A percentile compares a stretch with the other conserved stretches of the same genome.
phyloP scores from a whole-genome alignment of 108 stramenopile genomes.

The Fistulifera pelliculosa region DNA sequence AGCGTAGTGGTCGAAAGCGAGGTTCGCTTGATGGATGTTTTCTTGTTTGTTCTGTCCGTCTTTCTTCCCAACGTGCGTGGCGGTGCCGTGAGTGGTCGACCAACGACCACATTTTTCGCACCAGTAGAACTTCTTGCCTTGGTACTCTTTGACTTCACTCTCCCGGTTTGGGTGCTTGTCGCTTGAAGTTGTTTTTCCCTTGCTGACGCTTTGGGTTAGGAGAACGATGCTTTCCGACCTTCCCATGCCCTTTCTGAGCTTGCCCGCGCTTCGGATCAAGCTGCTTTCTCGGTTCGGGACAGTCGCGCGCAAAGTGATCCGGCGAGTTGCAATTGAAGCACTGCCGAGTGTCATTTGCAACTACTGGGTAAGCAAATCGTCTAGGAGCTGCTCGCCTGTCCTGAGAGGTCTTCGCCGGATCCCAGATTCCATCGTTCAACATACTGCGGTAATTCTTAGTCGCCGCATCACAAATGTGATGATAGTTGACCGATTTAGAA shows the following conservation, averaged over 20 bases:
- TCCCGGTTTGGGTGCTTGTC: slow-evolving; percentile 1
- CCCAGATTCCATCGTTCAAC: not conserved
- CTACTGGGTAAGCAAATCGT: slow-evolving; percentile 1
- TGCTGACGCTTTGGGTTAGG: not conserved
- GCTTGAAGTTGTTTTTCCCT: not conserved
- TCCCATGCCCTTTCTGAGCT: not conserved
- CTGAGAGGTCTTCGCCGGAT: not conserved
- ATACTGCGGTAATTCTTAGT: not conserved
- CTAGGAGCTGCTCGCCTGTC: slow-evolving; percentile 1
- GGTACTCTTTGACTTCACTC: not conserved
- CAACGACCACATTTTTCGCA: slow-evolving; percentile 11
- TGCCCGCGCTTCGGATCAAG: not conserved
- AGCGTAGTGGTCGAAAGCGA: no score
- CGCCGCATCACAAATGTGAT: not conserved
- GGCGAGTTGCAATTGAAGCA: not conserved
- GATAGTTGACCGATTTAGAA: not conserved
- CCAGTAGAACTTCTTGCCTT: slow-evolving; percentile 5
- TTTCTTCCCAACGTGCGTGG: not conserved
- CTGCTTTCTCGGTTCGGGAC: not conserved
- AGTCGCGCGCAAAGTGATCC: no score
- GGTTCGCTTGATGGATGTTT: no score
- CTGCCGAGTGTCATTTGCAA: slow-evolving; percentile 1
- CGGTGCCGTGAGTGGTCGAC: slow-evolving; percentile 15
- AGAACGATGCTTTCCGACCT: not conserved
- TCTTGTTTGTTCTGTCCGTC: no score